Evolutionary conservation across 139 green algal species (phyloP).

Genomic region (Volvox africanus): DNA sequence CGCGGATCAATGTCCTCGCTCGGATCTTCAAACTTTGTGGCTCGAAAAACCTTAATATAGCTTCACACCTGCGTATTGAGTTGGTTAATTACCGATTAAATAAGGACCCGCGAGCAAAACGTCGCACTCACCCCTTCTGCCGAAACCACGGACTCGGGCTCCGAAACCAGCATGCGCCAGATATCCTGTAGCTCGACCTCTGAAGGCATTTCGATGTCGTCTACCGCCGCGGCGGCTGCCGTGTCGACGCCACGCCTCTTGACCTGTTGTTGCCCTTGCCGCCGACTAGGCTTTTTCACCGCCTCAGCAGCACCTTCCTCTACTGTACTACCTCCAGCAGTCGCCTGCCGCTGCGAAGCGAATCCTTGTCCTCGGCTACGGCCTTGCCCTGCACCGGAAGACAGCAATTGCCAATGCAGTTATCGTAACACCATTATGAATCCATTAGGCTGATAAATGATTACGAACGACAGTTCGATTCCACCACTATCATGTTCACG

Average conservation of each 20-base stretch:
- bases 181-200: conserved; percentile 16
- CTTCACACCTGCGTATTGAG: too few relatives aligned
- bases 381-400: too few relatives aligned
- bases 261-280: neutral
- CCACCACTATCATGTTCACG: too few relatives aligned
- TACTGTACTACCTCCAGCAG: neutral
- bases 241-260: neutral
- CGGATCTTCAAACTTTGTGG: too few relatives aligned
- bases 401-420: too few relatives aligned
- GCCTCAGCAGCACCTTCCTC: neutral
- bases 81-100: neutral
- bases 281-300: neutral
- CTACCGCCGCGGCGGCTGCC: neutral
- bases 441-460: too few relatives aligned
- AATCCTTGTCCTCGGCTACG: too few relatives aligned
- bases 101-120: neutral
- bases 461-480: too few relatives aligned
- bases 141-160: neutral
- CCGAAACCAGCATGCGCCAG: conserved; percentile 17
- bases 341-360: too few relatives aligned
- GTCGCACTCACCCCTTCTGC: neutral
- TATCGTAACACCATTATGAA: too few relatives aligned
- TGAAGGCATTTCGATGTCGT: neutral
- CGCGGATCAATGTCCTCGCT: too few relatives aligned
- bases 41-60: too few relatives aligned